Percentiles rank a stretch among this genome's conserved stretches.
Evolutionary conservation across 257 asterid genomes (phyloP).

Genomic region (Solanum rostratum): DNA sequence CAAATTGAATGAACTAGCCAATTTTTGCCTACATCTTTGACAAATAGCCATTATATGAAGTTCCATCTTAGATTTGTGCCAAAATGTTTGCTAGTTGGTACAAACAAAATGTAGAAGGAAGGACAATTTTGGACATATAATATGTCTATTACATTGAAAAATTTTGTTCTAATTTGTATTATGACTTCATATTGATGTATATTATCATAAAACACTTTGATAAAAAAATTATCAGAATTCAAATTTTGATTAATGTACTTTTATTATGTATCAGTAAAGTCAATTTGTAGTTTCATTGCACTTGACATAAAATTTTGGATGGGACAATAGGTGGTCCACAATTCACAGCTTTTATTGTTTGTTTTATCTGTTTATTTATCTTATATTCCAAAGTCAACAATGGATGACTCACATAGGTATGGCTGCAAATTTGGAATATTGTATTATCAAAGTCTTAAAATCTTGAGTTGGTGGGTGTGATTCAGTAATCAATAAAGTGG

Average conservation of each 20-base stretch:
- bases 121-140: neutral
- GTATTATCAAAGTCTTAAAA: neutral
- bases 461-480: rapidly evolving
- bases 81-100: no score
- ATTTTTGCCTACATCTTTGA: neutral
- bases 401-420: neutral
- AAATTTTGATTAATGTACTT: neutral
- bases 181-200: neutral
- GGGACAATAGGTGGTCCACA: neutral
- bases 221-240: neutral
- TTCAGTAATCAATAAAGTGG: rapidly evolving
- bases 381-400: neutral
- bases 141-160: neutral
- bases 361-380: neutral
- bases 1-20: neutral
- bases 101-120: no score
- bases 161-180: neutral
- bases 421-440: neutral
- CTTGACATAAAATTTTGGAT: neutral
- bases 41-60: neutral
- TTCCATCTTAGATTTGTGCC: neutral
- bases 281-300: neutral
- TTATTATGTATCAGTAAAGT: neutral
- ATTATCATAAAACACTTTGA: neutral
- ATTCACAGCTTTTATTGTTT: neutral